These are phyloP conservation scores for Aspergillus flavus DNA, from an alignment of 2,329 filamentous ascomycete genomes.

Conservation along the genomic window DNA sequence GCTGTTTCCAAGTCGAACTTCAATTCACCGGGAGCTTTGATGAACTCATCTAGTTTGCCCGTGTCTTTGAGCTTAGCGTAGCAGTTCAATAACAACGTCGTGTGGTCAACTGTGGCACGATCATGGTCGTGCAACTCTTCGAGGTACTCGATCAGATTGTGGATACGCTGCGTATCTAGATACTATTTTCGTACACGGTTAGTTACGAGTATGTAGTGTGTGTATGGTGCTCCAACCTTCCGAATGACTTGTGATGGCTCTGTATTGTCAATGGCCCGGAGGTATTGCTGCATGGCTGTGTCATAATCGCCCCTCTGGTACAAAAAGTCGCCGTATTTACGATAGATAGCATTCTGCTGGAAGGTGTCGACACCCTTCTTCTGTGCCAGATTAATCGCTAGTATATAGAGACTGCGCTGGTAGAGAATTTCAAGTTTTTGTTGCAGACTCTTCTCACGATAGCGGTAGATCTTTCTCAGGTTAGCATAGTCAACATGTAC, in stretches of 20 bases:
- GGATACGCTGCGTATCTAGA: conserved; percentile 93
- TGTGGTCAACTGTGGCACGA: conserved; percentile 92
- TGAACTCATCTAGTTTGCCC: conserved; percentile 92
- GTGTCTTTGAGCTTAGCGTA: conserved; percentile 98
- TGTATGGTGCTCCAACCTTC: conserved; percentile 59
- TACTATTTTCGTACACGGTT: conserved; percentile 58
- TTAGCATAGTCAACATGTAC: conserved; percentile 16
- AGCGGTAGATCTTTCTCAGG: conserved; percentile 70
- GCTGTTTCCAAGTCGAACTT: conserved; percentile 98
- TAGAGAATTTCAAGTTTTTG: conserved; percentile 93
- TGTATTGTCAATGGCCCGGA: conserved; percentile 92
- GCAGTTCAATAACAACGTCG: conserved; percentile 90
- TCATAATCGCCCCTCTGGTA: conserved; percentile 97
- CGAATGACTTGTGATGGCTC: conserved; percentile 95
- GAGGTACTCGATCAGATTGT: conserved; percentile 94
- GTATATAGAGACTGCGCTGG: conserved; percentile 85
- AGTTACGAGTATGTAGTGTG: not conserved
- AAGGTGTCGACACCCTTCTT: conserved; percentile 78
- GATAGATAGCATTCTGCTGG: conserved; percentile 89
- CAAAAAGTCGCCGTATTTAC: conserved; percentile 89
- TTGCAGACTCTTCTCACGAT: conserved; percentile 86
- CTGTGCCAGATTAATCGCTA: conserved; percentile 90
- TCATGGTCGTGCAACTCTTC: conserved; percentile 95
- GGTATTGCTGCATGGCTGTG: conserved; percentile 98
- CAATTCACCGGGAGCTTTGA: conserved; percentile 84